A percentile compares a stretch with the other conserved stretches of the same genome.
Evolutionary conservation across 1,139 yeast genomes (phyloP).

Genomic region (Suhomyces taliae): DNA sequence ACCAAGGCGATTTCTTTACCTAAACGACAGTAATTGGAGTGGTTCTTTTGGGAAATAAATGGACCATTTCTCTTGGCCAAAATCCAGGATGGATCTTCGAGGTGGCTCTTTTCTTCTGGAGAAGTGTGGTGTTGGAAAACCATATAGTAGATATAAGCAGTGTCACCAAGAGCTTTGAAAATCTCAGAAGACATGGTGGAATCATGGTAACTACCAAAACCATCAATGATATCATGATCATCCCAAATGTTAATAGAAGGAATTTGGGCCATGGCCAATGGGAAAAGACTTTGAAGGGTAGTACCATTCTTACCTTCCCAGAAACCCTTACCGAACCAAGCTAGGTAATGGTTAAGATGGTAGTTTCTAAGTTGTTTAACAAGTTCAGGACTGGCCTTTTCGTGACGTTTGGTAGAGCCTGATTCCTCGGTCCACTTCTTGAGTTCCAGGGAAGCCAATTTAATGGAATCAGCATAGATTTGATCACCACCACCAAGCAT

Average conservation of each 20-base stretch:
- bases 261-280: constrained; percentile 74
- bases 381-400: constrained; percentile 48
- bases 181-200: constrained; percentile 69
- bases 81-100: constrained; percentile 60
- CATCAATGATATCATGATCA: constrained; percentile 93
- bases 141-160: constrained; percentile 85
- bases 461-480: constrained; percentile 82
- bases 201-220: constrained; percentile 85
- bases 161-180: constrained; percentile 68
- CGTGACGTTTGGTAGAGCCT: constrained; percentile 43
- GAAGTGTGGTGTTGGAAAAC: constrained; percentile 83
- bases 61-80: constrained; percentile 57
- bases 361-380: constrained; percentile 56
- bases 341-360: constrained; percentile 70
- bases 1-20: constrained; percentile 72
- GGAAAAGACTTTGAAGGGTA: constrained; percentile 67
- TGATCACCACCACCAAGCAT: constrained; percentile 99
- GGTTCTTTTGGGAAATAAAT: constrained; percentile 60
- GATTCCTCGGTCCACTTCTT: constrained; percentile 62
- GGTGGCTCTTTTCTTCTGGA: constrained; percentile 40
- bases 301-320: constrained; percentile 71
- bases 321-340: constrained; percentile 88
- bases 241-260: constrained; percentile 86
- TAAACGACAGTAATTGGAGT: constrained; percentile 68
- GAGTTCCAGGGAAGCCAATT: constrained; percentile 53